phyloP scores from a whole-genome alignment of 192 early-diverging fungal species.

The Glomus cerebriforme region DNA sequence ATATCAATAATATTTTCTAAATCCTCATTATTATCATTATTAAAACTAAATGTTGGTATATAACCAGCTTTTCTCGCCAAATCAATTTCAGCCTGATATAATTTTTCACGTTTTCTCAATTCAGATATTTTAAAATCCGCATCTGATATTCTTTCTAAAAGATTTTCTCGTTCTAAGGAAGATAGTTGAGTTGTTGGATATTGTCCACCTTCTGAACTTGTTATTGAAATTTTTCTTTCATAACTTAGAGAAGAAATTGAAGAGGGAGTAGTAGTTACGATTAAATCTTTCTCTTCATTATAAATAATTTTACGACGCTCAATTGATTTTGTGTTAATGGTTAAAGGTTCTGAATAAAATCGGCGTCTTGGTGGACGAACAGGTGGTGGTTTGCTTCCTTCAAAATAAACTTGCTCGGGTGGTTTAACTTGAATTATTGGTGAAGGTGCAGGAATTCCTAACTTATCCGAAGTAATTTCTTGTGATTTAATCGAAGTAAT shows the following conservation, averaged over 20 bases:
- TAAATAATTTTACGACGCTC: not conserved
- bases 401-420: not conserved
- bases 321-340: not conserved
- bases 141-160: conserved; percentile 34
- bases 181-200: not conserved
- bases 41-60: conserved; percentile 15
- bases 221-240: not conserved
- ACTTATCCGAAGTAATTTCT: not conserved
- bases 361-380: not conserved
- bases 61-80: conserved; percentile 40
- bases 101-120: conserved; percentile 48
- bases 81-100: conserved; percentile 45
- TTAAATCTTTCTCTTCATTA: not conserved
- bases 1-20: conserved; percentile 6
- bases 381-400: not conserved
- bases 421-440: not conserved
- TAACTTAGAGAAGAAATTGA: not conserved
- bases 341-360: not conserved
- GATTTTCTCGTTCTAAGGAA: conserved; percentile 34
- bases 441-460: not conserved
- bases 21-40: not conserved
- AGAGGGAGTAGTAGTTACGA: not conserved
- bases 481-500: too few relatives aligned
- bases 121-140: conserved; percentile 38
- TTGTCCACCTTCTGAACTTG: not conserved